Evolutionary conservation across 192 early-diverging fungal species (phyloP).

Genomic region (Linnemannia schmuckeri): DNA sequence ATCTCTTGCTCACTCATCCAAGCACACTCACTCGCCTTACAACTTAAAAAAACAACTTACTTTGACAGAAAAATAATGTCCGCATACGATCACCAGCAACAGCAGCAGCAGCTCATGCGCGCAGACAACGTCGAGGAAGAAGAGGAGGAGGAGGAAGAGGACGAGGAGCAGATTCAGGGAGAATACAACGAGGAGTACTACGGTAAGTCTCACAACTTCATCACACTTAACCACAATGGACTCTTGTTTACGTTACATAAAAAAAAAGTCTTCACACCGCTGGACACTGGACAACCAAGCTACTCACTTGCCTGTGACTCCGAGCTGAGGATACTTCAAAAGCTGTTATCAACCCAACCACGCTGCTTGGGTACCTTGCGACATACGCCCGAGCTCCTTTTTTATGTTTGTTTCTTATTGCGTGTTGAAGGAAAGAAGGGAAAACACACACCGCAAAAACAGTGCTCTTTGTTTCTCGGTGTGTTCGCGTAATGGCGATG

Average conservation of each 20-base stretch:
- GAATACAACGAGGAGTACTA: slow-evolving; percentile 52
- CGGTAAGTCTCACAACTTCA: slow-evolving; percentile 21
- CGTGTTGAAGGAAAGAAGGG: not conserved
- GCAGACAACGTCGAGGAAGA: slow-evolving; percentile 22
- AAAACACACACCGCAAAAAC: too few relatives aligned
- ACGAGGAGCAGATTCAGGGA: slow-evolving; percentile 39
- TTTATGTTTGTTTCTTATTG: not conserved
- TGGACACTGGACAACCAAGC: not conserved
- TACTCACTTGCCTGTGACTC: too few relatives aligned
- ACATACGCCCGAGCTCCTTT: not conserved
- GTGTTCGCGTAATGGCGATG: not conserved
- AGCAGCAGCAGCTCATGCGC: slow-evolving; percentile 43
- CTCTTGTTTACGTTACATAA: not conserved
- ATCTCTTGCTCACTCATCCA: not conserved
- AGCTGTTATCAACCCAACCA: not conserved
- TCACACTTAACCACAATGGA: not conserved
- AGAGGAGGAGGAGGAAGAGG: slow-evolving; percentile 48
- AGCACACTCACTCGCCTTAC: not conserved
- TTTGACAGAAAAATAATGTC: slow-evolving; percentile 18
- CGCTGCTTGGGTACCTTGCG: not conserved
- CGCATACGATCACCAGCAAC: slow-evolving; percentile 38
- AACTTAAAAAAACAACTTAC: not conserved
- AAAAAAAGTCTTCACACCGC: not conserved
- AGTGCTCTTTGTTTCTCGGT: too few relatives aligned
- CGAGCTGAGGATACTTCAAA: too few relatives aligned